phyloP scores from a whole-genome alignment of 345 rosid species.

The Salix brachista region DNA sequence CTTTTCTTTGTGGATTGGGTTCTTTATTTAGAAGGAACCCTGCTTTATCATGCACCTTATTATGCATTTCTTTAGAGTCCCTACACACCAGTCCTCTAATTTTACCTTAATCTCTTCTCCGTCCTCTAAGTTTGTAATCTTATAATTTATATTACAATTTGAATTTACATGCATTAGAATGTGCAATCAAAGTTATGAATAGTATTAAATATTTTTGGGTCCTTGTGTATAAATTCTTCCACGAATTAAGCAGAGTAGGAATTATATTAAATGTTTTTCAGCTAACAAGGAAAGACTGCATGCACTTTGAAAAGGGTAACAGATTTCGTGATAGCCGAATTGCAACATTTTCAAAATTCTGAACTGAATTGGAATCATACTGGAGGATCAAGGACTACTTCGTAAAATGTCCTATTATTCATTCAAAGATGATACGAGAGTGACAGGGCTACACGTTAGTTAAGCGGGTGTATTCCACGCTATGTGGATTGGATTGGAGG shows the following conservation, averaged over 20 bases:
- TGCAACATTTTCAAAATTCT: background rate
- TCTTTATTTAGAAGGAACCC: slow-evolving; percentile 2
- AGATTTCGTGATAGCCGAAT: background rate
- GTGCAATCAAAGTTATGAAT: too few relatives aligned
- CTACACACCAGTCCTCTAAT: background rate
- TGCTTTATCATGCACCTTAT: background rate
- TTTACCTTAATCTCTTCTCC: too few relatives aligned
- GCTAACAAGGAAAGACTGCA: too few relatives aligned
- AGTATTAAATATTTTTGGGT: too few relatives aligned
- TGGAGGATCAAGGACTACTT: background rate
- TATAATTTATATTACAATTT: too few relatives aligned
- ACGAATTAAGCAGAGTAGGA: too few relatives aligned
- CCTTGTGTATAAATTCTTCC: too few relatives aligned
- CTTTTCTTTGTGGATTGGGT: background rate
- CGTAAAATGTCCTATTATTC: background rate
- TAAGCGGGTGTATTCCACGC: slow-evolving; percentile 10
- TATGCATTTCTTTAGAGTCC: too few relatives aligned
- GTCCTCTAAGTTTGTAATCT: too few relatives aligned
- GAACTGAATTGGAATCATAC: background rate
- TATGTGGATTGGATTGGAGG: slow-evolving; percentile 7
- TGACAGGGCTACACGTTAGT: background rate
- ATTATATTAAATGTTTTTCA: too few relatives aligned
- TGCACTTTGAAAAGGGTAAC: too few relatives aligned
- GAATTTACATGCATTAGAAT: too few relatives aligned
- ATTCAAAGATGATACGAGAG: background rate